phyloP scores from a whole-genome alignment of 441 rosid species.

The Brassica balearica region DNA sequence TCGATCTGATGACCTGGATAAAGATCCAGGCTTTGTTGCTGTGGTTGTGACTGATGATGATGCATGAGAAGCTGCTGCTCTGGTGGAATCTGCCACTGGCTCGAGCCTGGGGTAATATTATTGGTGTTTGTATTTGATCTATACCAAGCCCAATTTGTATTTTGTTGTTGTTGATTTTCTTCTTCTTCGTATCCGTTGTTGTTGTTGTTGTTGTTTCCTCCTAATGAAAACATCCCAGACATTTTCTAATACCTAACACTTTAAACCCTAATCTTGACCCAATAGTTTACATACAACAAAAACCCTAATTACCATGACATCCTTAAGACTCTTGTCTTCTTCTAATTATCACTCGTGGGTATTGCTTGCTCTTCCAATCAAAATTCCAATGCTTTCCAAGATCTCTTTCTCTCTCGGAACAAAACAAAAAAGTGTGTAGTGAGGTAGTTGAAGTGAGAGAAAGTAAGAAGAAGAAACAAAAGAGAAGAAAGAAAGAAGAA shows the following conservation, averaged over 20 bases:
- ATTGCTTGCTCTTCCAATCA: slow-evolving; percentile 8
- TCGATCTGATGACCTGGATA: slow-evolving; percentile 73
- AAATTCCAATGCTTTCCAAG: slow-evolving; percentile 6
- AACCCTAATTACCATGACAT: slow-evolving; percentile 46
- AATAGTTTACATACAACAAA: slow-evolving; percentile 52
- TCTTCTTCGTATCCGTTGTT: slow-evolving; percentile 48
- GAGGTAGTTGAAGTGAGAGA: slow-evolving; percentile 47
- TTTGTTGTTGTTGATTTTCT: slow-evolving; percentile 31
- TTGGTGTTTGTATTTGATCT: slow-evolving; percentile 42
- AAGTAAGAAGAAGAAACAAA: slow-evolving; percentile 35
- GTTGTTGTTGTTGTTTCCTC: slow-evolving; percentile 42
- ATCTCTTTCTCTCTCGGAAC: slow-evolving; percentile 19
- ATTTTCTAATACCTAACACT: slow-evolving; percentile 47
- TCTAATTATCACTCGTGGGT: slow-evolving; percentile 21
- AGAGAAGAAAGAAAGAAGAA: slow-evolving; percentile 25
- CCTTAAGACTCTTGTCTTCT: slow-evolving; percentile 18
- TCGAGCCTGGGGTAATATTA: slow-evolving; percentile 47
- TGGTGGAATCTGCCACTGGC: slow-evolving; percentile 59
- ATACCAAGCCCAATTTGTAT: slow-evolving; percentile 45
- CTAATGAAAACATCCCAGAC: slow-evolving; percentile 74
- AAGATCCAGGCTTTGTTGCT: slow-evolving; percentile 68
- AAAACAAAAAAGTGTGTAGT: slow-evolving; percentile 8
- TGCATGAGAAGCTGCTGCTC: slow-evolving; percentile 49
- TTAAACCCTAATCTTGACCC: slow-evolving; percentile 41
- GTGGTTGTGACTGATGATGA: slow-evolving; percentile 54